Evolutionary conservation across 345 rosid genomes (phyloP), one percentile per base, ranked within the genome.

Genomic region (Luvunga scandens): DNA sequence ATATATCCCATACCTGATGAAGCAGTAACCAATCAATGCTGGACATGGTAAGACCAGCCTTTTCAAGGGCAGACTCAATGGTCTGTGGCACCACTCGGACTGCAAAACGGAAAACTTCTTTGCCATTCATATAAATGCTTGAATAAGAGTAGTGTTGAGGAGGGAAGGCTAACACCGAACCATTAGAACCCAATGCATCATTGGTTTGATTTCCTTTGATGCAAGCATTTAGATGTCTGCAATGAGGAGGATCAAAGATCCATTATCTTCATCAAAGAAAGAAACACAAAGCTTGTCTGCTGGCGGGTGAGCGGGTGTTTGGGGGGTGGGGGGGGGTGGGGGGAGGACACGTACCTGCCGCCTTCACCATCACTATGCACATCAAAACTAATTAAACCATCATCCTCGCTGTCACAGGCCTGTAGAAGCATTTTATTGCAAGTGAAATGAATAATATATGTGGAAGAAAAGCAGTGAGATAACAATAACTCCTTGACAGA

Each of bases 51-150:
- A 96, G 91, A 75, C 97, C 97, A 6, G 98, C 97, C 81, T 90
- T 94, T 78, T 81, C 76, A 34, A 96, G 89, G 79, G 99, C 89
- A 82, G 86, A 77, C 73, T 91, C 97, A 8, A 96, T 87, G 25
- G 97, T 83, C 80, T 91, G 97, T 14, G 99, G 99, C 78, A 96
- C 98, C 55, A 87, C 83, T 82, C 86, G 88, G 22, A 86, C 91
- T 14, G 97, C 99, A 85, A 96, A 96, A 75, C 97, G 97, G 73
- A 92, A 94, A 31, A 94, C 99, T 86, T 96, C 98, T 84, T 91
- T 87, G 9, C 98, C 99, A 68, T 94, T 94, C 97, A 92, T 96
- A 53, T 91, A 90, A 82, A 92, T 85, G 81, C 88, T 83, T 13
- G 97, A 88, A 85, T 92, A 89, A 4, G 93, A 89, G 30, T 89